Evolutionary conservation across 2,329 filamentous ascomycete species (phyloP), one percentile per base, ranked within the genome.

Genomic region (Arthrobotrys entomopaga): DNA sequence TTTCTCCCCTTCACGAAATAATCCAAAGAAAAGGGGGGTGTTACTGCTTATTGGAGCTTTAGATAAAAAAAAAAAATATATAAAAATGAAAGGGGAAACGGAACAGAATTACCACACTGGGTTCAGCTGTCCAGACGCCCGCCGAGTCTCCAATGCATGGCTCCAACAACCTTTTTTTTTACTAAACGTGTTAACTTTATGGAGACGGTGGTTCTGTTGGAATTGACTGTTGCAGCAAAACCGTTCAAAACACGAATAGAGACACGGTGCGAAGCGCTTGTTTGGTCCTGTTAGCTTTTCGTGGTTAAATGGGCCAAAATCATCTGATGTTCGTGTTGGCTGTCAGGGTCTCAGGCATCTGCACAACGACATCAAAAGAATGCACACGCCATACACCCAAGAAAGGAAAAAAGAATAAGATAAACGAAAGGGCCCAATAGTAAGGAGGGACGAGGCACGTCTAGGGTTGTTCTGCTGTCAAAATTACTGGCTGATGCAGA

Each of bases 321-420:
- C 70, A 67, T 74, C 70, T 74, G 70, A 74, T 74, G 70, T 74
- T 74, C 40, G 54, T 65, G 60, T 73, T 66, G 56, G 69, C 61
- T 58, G n/a, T 16, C 15, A 16, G 6, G 40, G 26, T 34, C 56
- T 57, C 43, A 20, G 22, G 64, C 64, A 54, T 54, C 54, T 57
- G 61, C 52, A 29, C 52, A 65, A 56, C 26, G 20, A 65, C 61
- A 65, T 19, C 46, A 48, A 54, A 54, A 46, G 48, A 54, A 60
- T 56, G 56, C 65, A 53, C 29, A 69, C 65, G 56, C 48, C 65
- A 69, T 60, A 20, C 56, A 53, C 48, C 15, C 40, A 13, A 43
- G 40, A 43, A 16, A 16, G 11, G 11, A 13, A 43, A 10, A 43
- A 16, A 16, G 11, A 16, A 16, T 15, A 43, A 16, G 40, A 43